Conservation (phyloP, 305 asterid species). For the Caryopteris hybrid region DNA sequence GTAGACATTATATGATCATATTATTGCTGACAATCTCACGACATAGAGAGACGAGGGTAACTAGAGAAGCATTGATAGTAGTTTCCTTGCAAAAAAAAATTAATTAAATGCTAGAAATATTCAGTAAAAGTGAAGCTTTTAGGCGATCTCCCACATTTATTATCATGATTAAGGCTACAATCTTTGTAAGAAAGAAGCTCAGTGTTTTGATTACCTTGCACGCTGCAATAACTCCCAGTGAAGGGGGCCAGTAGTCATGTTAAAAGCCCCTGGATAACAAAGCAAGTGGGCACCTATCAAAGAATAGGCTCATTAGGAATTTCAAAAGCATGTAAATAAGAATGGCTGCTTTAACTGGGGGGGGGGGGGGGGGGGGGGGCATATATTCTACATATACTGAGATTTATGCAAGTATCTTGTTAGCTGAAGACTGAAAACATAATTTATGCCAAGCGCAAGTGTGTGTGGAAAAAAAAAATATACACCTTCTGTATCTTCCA, state of each 20-base stretch:
- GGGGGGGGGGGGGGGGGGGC: too few relatives aligned
- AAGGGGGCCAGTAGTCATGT: conserved; percentile 93
- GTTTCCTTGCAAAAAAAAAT: background rate
- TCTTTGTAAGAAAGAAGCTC: conserved; percentile 9
- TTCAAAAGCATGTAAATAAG: background rate
- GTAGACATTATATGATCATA: background rate
- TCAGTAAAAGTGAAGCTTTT: too few relatives aligned
- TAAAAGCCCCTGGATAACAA: conserved; percentile 92
- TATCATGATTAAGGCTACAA: conserved; percentile 2
- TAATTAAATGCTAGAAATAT: too few relatives aligned
- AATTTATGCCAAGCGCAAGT: background rate
- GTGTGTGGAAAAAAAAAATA: too few relatives aligned
- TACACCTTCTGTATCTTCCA: too few relatives aligned
- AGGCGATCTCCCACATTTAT: background rate
- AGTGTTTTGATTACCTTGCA: conserved; percentile 55
- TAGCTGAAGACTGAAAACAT: background rate
- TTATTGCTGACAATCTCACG: background rate
- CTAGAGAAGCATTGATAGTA: conserved; percentile 5
- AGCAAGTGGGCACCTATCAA: conserved; percentile 80
- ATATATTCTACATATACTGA: background rate
- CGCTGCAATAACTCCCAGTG: conserved; percentile 92
- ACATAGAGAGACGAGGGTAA: background rate
- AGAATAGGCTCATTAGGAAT: conserved; percentile 19
- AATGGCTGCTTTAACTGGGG: conserved; percentile 6
- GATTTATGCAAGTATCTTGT: background rate